Conservation (phyloP, 345 rosid species). For the Salix brachista region DNA sequence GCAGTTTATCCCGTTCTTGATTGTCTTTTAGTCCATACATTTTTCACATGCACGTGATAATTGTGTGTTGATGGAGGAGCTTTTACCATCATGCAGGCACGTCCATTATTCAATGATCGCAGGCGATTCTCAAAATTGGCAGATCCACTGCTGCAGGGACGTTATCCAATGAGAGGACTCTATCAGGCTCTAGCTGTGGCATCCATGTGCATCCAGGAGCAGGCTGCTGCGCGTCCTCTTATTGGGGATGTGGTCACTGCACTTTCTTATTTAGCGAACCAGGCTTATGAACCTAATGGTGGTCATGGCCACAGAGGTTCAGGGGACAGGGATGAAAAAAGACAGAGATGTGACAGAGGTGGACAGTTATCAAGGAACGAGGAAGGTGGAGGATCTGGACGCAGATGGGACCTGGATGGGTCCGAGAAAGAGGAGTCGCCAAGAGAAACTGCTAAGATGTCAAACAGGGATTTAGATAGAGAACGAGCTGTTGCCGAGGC, state of each 20-base stretch:
- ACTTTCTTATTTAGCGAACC: slow-evolving; percentile 86
- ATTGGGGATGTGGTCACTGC: slow-evolving; percentile 92
- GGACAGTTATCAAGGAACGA: slow-evolving; percentile 56
- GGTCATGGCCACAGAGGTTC: slow-evolving; percentile 33
- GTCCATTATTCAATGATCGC: slow-evolving; percentile 78
- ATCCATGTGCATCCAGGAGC: slow-evolving; percentile 96
- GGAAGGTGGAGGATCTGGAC: slow-evolving; percentile 71
- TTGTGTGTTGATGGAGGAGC: neutral
- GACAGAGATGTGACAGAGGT: slow-evolving; percentile 57
- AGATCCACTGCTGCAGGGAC: slow-evolving; percentile 74
- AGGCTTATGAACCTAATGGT: slow-evolving; percentile 63
- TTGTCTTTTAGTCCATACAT: neutral
- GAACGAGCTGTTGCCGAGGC: slow-evolving; percentile 96
- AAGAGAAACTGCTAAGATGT: slow-evolving; percentile 56
- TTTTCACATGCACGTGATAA: neutral
- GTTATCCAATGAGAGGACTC: slow-evolving; percentile 81
- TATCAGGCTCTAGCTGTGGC: slow-evolving; percentile 96
- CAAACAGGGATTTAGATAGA: slow-evolving; percentile 72
- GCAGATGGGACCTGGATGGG: slow-evolving; percentile 69
- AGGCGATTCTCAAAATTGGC: slow-evolving; percentile 74
- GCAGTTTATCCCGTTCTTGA: neutral
- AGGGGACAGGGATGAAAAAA: slow-evolving; percentile 48
- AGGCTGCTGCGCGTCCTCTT: slow-evolving; percentile 96
- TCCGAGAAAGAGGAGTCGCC: slow-evolving; percentile 92
- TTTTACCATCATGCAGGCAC: slow-evolving; percentile 50